Evolutionary conservation across 495 filamentous ascomycete species (phyloP).

Genomic region (Podospora fimiseda): DNA sequence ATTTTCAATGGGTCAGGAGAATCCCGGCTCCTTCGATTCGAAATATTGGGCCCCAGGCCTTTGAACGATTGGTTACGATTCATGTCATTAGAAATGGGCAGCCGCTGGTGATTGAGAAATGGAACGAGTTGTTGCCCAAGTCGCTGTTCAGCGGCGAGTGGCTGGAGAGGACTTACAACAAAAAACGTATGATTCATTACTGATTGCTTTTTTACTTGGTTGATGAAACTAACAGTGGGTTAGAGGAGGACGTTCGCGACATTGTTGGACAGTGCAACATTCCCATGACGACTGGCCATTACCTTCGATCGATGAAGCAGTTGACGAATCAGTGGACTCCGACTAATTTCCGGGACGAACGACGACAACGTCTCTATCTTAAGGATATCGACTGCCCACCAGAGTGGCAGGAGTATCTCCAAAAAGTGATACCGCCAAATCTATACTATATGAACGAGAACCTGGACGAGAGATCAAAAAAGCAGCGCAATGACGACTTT

Average conservation of each 20-base stretch:
- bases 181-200: conserved; percentile 55
- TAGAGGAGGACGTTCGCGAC: conserved; percentile 65
- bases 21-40: conserved; percentile 70
- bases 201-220: not conserved
- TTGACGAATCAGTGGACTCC: conserved; percentile 68
- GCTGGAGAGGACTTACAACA: conserved; percentile 65
- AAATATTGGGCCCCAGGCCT: conserved; percentile 60
- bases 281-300: conserved; percentile 78
- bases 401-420: conserved; percentile 74
- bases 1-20: conserved; percentile 74
- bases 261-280: conserved; percentile 61
- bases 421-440: conserved; percentile 64
- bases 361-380: conserved; percentile 78
- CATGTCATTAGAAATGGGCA: conserved; percentile 79
- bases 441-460: conserved; percentile 85
- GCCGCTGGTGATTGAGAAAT: conserved; percentile 84
- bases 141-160: conserved; percentile 73
- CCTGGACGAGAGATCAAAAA: conserved; percentile 43
- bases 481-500: conserved; percentile 36
- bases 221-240: conserved; percentile 1
- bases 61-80: conserved; percentile 71
- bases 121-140: conserved; percentile 57
- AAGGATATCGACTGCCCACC: conserved; percentile 92
- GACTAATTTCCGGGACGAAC: conserved; percentile 59
- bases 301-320: conserved; percentile 72